phyloP scores from a whole-genome alignment of 176 grass and related monocot species.

The Musa schizocarpa region DNA sequence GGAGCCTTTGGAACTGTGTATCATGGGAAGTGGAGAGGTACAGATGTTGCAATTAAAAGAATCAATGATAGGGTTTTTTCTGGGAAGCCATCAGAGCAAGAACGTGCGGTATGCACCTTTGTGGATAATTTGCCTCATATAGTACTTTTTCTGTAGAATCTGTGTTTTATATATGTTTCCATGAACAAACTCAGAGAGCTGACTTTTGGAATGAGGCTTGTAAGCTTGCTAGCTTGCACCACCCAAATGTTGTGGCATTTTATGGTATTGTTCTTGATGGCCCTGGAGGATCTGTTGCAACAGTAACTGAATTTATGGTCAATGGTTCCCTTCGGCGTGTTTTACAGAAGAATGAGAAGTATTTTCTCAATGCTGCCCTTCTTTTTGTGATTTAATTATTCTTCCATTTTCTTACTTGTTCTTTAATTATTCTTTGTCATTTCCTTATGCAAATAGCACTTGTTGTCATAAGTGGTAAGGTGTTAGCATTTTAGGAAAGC shows the following conservation, averaged over 20 bases:
- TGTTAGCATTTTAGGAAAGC: neutral
- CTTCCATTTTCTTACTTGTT: neutral
- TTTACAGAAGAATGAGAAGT: slow-evolving; percentile 90
- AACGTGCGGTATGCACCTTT: slow-evolving; percentile 55
- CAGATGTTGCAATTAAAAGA: slow-evolving; percentile 21
- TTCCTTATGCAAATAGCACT: no score
- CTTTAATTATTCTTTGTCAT: no score
- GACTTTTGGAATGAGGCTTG: slow-evolving; percentile 99
- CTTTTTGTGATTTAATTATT: slow-evolving; percentile 8
- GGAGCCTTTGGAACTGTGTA: slow-evolving; percentile 97
- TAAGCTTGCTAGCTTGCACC: slow-evolving; percentile 83
- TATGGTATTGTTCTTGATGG: slow-evolving; percentile 95
- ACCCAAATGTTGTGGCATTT: slow-evolving; percentile 94
- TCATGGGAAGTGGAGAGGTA: slow-evolving; percentile 98
- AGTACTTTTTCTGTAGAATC: slow-evolving; percentile 4
- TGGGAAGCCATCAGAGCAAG: slow-evolving; percentile 95
- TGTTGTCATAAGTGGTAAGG: no score
- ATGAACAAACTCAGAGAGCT: slow-evolving; percentile 43
- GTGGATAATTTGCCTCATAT: neutral
- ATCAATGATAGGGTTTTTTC: slow-evolving; percentile 59
- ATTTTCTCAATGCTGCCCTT: slow-evolving; percentile 2
- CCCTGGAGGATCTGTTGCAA: slow-evolving; percentile 79
- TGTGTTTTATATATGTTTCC: neutral
- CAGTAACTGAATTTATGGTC: slow-evolving; percentile 96
- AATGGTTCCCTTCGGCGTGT: slow-evolving; percentile 88